phyloP scores from a whole-genome alignment of 202 grass and related monocot genomes.

The Bolboschoenoplectus hybrid region DNA sequence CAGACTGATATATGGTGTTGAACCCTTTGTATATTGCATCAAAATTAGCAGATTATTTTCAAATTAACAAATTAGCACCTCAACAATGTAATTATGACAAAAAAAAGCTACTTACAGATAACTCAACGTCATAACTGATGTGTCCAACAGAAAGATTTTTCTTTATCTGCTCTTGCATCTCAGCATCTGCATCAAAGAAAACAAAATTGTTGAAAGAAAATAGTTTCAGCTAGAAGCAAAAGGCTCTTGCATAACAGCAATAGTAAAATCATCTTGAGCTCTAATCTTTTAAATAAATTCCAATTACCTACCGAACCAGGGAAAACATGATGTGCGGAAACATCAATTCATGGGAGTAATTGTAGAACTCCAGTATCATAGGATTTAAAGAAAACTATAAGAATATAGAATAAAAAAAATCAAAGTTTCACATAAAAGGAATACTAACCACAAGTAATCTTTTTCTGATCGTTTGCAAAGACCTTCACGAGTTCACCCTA shows the following conservation, averaged over 20 bases:
- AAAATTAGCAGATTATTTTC: slow-evolving; percentile 1
- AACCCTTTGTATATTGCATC: not conserved
- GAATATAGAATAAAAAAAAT: slow-evolving; percentile 34
- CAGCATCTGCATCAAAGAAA: slow-evolving; percentile 63
- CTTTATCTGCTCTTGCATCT: slow-evolving; percentile 86
- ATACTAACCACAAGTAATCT: slow-evolving; percentile 92
- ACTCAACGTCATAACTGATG: slow-evolving; percentile 63
- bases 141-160: slow-evolving; percentile 74
- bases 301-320: not conserved
- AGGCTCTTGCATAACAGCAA: slow-evolving; percentile 13
- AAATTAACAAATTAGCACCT: not conserved
- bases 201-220: slow-evolving; percentile 32
- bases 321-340: not conserved
- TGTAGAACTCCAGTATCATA: slow-evolving; percentile 8
- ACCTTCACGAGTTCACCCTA: slow-evolving; percentile 82
- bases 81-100: slow-evolving; percentile 1
- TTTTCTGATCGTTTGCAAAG: slow-evolving; percentile 77
- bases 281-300: not conserved
- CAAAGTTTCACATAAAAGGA: slow-evolving; percentile 40
- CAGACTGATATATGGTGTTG: not conserved
- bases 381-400: slow-evolving; percentile 3
- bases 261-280: not conserved
- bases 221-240: slow-evolving; percentile 3
- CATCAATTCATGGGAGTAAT: not conserved
- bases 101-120: slow-evolving; percentile 61